phyloP scores from a whole-genome alignment of 345 rosid species.

The Salix brachista region DNA sequence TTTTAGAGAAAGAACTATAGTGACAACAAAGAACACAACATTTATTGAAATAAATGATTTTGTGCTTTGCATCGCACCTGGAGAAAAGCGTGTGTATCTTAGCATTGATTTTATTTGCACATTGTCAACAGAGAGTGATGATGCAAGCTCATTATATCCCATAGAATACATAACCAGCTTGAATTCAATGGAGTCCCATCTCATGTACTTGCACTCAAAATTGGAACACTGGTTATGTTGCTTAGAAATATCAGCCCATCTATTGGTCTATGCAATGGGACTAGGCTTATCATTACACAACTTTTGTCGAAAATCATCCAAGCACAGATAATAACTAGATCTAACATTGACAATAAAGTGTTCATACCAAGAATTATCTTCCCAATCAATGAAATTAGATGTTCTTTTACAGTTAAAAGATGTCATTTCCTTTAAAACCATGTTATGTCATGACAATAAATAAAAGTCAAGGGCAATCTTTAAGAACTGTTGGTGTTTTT shows the following conservation, averaged over 20 bases:
- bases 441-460: constrained; percentile 10
- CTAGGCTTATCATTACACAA: neutral
- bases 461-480: constrained; percentile 10
- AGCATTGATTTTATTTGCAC: neutral
- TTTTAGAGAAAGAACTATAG: neutral
- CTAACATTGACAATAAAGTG: neutral
- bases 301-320: neutral
- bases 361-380: neutral
- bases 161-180: neutral
- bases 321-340: neutral
- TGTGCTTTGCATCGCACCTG: neutral
- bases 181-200: neutral
- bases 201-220: neutral
- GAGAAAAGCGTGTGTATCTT: neutral
- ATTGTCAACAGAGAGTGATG: too few species aligned
- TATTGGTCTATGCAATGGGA: neutral
- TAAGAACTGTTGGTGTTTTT: neutral
- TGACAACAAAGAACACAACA: neutral
- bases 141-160: neutral
- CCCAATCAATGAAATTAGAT: neutral
- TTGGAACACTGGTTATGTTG: neutral
- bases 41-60: neutral
- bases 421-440: neutral
- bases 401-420: neutral
- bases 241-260: constrained; percentile 1